phyloP scores from a whole-genome alignment of 1,139 yeast species.

The Meyerozyma sp. region DNA sequence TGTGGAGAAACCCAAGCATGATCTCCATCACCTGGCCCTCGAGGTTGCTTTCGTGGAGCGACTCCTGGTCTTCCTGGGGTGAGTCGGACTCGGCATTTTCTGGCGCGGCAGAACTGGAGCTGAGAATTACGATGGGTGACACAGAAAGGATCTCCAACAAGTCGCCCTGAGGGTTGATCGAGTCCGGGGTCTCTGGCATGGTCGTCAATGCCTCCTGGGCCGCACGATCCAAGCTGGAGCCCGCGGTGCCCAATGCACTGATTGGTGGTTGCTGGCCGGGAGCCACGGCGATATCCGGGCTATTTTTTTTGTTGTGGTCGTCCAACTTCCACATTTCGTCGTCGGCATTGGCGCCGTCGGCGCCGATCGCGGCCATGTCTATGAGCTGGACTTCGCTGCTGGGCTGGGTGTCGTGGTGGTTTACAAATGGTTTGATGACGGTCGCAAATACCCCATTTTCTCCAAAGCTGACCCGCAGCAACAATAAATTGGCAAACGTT shows the following conservation, averaged over 20 bases:
- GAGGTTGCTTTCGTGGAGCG: constrained; percentile 5
- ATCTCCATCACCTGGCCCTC: constrained; percentile 18
- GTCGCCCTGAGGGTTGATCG: constrained; percentile 13
- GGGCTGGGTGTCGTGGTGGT: neutral
- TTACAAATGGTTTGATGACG: neutral
- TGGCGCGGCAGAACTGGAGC: neutral
- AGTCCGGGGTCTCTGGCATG: neutral
- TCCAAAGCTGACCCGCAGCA: constrained; percentile 1
- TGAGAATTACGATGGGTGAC: constrained; percentile 20
- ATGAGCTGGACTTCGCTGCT: constrained; percentile 1
- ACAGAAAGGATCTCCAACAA: constrained; percentile 27
- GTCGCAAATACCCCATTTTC: neutral
- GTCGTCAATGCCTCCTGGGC: neutral
- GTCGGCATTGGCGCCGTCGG: constrained; percentile 2
- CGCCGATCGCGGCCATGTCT: neutral
- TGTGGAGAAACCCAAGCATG: constrained; percentile 15
- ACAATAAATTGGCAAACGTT: constrained; percentile 5
- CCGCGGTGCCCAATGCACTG: neutral
- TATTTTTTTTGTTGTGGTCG: constrained; percentile 3
- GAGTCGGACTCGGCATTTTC: neutral
- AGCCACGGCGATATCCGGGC: constrained; percentile 1
- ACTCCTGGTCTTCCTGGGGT: constrained; percentile 9
- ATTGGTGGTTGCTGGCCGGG: neutral
- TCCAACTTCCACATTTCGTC: constrained; percentile 7
- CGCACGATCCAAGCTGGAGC: neutral